phyloP scores from a whole-genome alignment of 176 grass and related monocot species.

The Pontederia crassipes region DNA sequence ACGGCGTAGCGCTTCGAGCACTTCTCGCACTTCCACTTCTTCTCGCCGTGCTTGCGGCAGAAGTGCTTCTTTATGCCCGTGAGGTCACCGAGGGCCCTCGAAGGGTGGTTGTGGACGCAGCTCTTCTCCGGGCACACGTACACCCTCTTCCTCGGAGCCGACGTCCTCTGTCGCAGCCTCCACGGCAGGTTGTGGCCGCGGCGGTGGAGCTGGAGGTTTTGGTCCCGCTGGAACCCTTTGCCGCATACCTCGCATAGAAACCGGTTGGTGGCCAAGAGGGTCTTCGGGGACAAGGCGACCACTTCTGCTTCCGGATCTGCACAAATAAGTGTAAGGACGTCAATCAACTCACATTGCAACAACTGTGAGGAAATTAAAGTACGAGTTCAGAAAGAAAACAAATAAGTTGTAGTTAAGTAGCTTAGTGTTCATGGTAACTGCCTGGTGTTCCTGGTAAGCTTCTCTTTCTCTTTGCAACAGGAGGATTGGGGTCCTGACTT shows the following conservation, averaged over 20 bases:
- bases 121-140: slow-evolving; percentile 21
- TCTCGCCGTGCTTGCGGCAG: slow-evolving; percentile 22
- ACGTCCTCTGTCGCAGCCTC: slow-evolving; percentile 8
- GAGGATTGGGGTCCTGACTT: background rate
- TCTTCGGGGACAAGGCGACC: slow-evolving; percentile 11
- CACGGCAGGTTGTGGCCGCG: slow-evolving; percentile 17
- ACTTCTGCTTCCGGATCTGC: slow-evolving; percentile 20
- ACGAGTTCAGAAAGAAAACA: background rate
- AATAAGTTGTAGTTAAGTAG: background rate
- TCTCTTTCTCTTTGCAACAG: slow-evolving; percentile 17
- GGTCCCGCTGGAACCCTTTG: slow-evolving; percentile 15
- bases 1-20: slow-evolving; percentile 20
- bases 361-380: background rate
- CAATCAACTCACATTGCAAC: background rate
- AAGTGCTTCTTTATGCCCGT: slow-evolving; percentile 22
- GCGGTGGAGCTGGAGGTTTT: slow-evolving; percentile 21
- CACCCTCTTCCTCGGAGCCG: slow-evolving; percentile 5
- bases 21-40: slow-evolving; percentile 17
- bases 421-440: background rate
- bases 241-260: slow-evolving; percentile 17
- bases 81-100: slow-evolving; percentile 17
- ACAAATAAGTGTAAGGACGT: background rate
- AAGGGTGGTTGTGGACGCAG: slow-evolving; percentile 19
- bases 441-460: slow-evolving; percentile 17
- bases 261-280: slow-evolving; percentile 11